Conservation (phyloP, 2,329 filamentous ascomycete species). For the Paecilomyces niveus region DNA sequence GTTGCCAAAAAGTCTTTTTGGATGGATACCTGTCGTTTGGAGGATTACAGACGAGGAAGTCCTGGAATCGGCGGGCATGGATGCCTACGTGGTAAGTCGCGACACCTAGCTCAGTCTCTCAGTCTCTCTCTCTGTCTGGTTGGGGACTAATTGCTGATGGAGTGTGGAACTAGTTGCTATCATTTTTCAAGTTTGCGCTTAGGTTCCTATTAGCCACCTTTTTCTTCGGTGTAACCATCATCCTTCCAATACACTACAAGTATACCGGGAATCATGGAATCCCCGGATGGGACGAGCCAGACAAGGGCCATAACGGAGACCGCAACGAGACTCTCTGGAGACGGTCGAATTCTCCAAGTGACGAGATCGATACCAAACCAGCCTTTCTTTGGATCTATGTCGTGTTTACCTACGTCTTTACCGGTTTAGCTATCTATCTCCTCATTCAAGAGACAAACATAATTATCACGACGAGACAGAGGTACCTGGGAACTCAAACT, state of each 20-base stretch:
- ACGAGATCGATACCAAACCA: constrained; percentile 24
- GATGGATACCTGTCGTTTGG: constrained; percentile 86
- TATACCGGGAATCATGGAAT: constrained; percentile 45
- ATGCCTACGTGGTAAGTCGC: constrained; percentile 80
- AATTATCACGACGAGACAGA: constrained; percentile 78
- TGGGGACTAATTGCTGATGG: background rate
- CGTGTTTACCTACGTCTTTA: constrained; percentile 92
- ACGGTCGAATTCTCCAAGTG: constrained; percentile 3
- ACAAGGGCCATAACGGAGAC: constrained; percentile 23
- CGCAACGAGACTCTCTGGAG: background rate
- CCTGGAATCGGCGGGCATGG: constrained; percentile 79
- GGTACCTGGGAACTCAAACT: constrained; percentile 85
- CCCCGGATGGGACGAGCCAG: constrained; percentile 29
- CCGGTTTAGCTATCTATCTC: constrained; percentile 70
- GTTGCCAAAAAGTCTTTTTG: constrained; percentile 77
- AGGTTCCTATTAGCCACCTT: constrained; percentile 73
- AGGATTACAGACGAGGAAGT: constrained; percentile 83
- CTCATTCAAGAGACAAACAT: constrained; percentile 76
- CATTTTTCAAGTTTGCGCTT: constrained; percentile 93
- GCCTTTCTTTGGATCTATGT: constrained; percentile 85
- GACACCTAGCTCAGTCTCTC: background rate
- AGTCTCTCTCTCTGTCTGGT: too few relatives aligned
- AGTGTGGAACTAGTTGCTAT: constrained; percentile 60
- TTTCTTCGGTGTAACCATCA: constrained; percentile 71
- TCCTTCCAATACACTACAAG: constrained; percentile 76